Base-by-base conservation (phyloP, 140 eudicot species). In the Ambrosia hybrid region DNA sequence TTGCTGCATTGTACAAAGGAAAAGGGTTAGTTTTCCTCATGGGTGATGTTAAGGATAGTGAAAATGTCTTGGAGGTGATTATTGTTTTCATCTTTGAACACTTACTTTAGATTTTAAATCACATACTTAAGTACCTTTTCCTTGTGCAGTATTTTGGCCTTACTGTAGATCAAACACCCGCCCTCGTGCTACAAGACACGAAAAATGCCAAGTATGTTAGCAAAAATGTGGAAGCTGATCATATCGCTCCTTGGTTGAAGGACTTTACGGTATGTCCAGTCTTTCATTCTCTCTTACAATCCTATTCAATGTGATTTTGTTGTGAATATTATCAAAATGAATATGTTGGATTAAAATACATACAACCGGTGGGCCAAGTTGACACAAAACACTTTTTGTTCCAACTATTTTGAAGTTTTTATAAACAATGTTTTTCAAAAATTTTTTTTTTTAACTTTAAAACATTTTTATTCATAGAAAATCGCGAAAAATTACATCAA, bases 1-100 rank as follows among this genome's bases (percentile, higher is more conserved):
- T 82, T 60, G 96, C 96, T 57, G 67, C 60, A 13, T 57, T 51
- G 10, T 82, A 81, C 89, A 89, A 89, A 73, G 89, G 89, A 4
- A 83, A 84, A 61, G 85, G 88, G 62, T 37, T 83, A 16, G 55
- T 76, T 58, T 89, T 89, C 65, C 73, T 86, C 67, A 16, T 86
- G 53, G 96, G 89, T 52, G 81, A 86, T 75, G 72, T 82, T 79
- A 79, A 79, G 41, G 74, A 67, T 55, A 75, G 86, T 57, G 39
- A 82, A 77, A 67, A 60, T 67, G 81, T 83, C 37, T 77, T 89
- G 66, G 55, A 86, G 84, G 96, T 89, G 43, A 51, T 9, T 4
- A 36, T 61, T 36, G 45, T 57, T 15, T 63, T 58, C 53, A 33
- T 12, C 16, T 34, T 37, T 4, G 3, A 46, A 33, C 8, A 6